These are phyloP conservation scores for Bruguiera hainesii DNA, from an alignment of 441 rosid genomes.

Conservation along the genomic window DNA sequence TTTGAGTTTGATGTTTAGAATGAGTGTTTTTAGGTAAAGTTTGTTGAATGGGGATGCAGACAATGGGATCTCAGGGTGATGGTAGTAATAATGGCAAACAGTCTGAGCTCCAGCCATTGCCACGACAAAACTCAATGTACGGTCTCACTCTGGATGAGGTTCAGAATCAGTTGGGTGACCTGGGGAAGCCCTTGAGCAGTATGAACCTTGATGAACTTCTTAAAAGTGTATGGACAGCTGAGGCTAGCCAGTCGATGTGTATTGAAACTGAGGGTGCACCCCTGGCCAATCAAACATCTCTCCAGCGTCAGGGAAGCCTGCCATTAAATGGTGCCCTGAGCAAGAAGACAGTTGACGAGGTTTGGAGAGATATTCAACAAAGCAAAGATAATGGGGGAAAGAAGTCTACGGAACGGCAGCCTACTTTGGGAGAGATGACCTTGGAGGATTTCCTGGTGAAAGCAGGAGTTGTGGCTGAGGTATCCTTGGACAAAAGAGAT, in stretches of 20 bases:
- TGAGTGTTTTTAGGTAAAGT: slow-evolving; percentile 20
- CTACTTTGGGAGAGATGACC: slow-evolving; percentile 93
- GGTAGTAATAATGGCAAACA: slow-evolving; percentile 38
- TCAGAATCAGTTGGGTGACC: slow-evolving; percentile 66
- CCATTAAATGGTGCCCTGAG: slow-evolving; percentile 53
- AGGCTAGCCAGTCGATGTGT: slow-evolving; percentile 45
- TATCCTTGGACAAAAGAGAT: slow-evolving; percentile 36
- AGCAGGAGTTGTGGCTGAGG: slow-evolving; percentile 79
- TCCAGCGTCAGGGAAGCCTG: slow-evolving; percentile 52
- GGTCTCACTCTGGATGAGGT: slow-evolving; percentile 77
- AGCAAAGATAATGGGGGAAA: slow-evolving; percentile 43
- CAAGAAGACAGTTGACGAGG: slow-evolving; percentile 85
- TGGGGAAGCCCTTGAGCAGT: slow-evolving; percentile 76
- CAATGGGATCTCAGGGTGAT: slow-evolving; percentile 62
- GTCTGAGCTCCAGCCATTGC: slow-evolving; percentile 43
- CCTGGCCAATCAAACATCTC: slow-evolving; percentile 35
- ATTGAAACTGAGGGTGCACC: slow-evolving; percentile 40
- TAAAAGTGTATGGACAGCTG: slow-evolving; percentile 68
- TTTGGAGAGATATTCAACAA: slow-evolving; percentile 78
- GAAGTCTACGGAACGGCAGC: slow-evolving; percentile 61
- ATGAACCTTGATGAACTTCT: slow-evolving; percentile 89
- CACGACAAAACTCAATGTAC: slow-evolving; percentile 57
- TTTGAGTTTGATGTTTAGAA: slow-evolving; percentile 18
- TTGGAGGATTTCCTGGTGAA: slow-evolving; percentile 84
- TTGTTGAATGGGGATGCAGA: slow-evolving; percentile 49